Base-by-base conservation (phyloP, 306 rosid genomes). In the Argentina anserina region DNA sequence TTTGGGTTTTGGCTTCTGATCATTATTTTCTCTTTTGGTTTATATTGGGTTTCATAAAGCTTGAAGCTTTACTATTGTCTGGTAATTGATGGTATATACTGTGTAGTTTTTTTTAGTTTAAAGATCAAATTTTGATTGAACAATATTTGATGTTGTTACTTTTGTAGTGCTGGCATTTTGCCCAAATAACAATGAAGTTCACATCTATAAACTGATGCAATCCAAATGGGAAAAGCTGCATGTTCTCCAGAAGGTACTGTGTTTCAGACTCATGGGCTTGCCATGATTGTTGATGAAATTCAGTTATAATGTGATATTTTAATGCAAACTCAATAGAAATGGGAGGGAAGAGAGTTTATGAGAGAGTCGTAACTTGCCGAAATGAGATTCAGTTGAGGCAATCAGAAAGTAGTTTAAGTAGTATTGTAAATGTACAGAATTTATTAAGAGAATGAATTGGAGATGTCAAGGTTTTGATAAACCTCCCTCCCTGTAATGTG, bases 211-310 rank as follows among this genome's bases (percentile, higher is more conserved):
- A 65, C 56, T 85, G 75, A 70, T 81, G 67, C 96, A 91, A 81
- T 97, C 89, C 82, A 95, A 91, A 83, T 91, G 99, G 97, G 99
- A 95, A 76, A 88, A 87, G 85, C 67, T 95, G 69, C 83, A 95
- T 81, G 91, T 86, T 86, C 99, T 95, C 80, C 93, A 91, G 77
- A 95, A 95, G 99, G 99, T 90, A 78, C 76, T 25, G 14, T 23
- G 45, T 67, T 39, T 20, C 17, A 60, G 18, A 70, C 40, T 20
- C 10, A 41, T 37, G 17, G 15, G 65, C 47, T 37, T 14, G 52
- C 25, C 21, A 37, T 17, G 2, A 10, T 70, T 23, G 43, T 25
- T 36, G 49, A 15, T 15, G 6, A 25, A 53, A 55, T 18, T 42
- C 10, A 12, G 9, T 72, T 58, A 14, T 39, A 39, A 5, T 71